These are phyloP conservation scores for Thymus mandschuricus DNA, from an alignment of 257 asterid genomes.

Conservation along the genomic window DNA sequence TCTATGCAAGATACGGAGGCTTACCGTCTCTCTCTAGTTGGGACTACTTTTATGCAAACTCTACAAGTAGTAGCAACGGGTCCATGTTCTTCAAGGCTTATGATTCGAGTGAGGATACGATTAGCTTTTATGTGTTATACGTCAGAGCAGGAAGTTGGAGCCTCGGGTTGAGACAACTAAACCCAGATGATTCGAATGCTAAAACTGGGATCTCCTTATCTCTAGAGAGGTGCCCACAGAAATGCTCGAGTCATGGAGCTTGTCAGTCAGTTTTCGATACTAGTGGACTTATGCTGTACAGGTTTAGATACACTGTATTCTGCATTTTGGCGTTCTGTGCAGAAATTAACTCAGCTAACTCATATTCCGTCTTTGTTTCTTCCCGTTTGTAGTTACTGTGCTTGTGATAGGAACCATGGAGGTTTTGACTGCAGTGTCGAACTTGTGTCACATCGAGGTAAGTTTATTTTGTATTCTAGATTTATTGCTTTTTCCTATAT, in stretches of 20 bases:
- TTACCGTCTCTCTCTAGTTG: conserved; percentile 71
- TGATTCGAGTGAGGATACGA: conserved; percentile 57
- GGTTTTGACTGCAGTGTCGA: conserved; percentile 93
- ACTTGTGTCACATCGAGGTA: conserved; percentile 83
- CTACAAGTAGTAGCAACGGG: conserved; percentile 75
- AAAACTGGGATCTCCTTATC: conserved; percentile 67
- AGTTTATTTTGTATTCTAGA: conserved; percentile 20
- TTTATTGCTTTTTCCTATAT: neutral
- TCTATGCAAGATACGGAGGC: conserved; percentile 87
- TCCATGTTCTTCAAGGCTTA: conserved; percentile 88
- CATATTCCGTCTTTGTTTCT: conserved; percentile 7
- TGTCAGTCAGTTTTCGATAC: conserved; percentile 70
- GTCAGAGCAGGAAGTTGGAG: conserved; percentile 85
- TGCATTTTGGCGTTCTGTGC: neutral
- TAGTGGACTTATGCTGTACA: conserved; percentile 77
- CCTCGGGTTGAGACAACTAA: conserved; percentile 74
- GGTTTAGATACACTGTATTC: conserved; percentile 45
- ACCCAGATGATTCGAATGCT: conserved; percentile 33
- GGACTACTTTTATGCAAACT: conserved; percentile 83
- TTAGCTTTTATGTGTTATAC: conserved; percentile 75
- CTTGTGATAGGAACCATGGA: conserved; percentile 87
- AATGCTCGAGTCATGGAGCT: conserved; percentile 81
- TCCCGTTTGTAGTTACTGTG: conserved; percentile 65
- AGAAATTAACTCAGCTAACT: neutral
- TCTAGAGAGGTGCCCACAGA: conserved; percentile 83